Evolutionary conservation across 2,329 filamentous ascomycete genomes (phyloP).

Genomic region (Curvularia spicifera): DNA sequence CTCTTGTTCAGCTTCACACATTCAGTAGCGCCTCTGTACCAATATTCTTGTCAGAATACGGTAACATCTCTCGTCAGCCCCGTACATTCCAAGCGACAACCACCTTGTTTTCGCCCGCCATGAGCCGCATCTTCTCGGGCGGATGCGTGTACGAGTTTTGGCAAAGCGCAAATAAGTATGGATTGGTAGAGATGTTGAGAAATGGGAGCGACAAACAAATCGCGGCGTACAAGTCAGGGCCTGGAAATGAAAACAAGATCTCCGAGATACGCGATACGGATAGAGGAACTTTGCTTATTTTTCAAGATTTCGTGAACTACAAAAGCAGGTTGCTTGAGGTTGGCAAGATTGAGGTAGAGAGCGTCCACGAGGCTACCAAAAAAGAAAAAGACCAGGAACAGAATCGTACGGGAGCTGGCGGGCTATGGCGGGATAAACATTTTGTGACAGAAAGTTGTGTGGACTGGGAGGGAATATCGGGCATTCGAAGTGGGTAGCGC

Average conservation of each 20-base stretch:
- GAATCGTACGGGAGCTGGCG: neutral
- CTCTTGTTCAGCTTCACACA: neutral
- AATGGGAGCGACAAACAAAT: neutral
- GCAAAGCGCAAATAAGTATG: conserved; percentile 14
- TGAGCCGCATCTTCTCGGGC: conserved; percentile 21
- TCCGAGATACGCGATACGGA: neutral
- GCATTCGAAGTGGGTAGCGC: no score
- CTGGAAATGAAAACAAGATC: neutral
- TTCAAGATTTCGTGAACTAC: neutral
- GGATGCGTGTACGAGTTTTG: conserved; percentile 21
- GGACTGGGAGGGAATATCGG: neutral
- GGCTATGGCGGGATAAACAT: neutral
- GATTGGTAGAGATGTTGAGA: conserved; percentile 10
- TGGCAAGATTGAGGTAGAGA: neutral
- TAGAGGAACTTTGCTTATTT: neutral
- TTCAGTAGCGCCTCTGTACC: conserved; percentile 8
- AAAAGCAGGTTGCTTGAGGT: neutral
- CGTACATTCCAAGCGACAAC: conserved; percentile 17
- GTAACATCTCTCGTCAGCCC: conserved; percentile 1
- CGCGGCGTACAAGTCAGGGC: neutral
- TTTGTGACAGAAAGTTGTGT: neutral
- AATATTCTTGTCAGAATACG: conserved; percentile 22
- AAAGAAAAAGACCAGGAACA: neutral
- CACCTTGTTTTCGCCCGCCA: conserved; percentile 16
- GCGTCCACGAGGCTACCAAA: neutral